Percentiles rank a stretch among this genome's conserved stretches.
Conservation (phyloP, 805 yeast genomes). For the Ogataea dorogensis region DNA sequence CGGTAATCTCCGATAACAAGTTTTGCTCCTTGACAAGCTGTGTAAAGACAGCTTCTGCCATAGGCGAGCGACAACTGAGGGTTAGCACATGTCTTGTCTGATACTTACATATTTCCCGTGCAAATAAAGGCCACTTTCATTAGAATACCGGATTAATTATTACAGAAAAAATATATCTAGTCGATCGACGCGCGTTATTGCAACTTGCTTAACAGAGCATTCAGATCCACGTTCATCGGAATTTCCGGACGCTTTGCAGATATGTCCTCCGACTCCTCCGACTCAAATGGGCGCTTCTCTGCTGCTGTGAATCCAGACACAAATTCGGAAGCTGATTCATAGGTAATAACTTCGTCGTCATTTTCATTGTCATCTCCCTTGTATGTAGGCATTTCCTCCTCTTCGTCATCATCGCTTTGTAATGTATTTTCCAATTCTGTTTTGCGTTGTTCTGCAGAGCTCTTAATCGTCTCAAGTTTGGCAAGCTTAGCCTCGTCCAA, state of each 20-base stretch:
- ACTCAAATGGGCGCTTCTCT: conserved; percentile 6
- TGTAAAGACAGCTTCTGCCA: conserved; percentile 93
- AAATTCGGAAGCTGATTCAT: conserved; percentile 6
- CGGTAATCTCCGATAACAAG: conserved; percentile 40
- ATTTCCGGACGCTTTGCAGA: conserved; percentile 7
- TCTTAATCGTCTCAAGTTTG: conserved; percentile 20
- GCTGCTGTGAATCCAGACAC: conserved; percentile 4
- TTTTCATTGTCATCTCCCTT: conserved; percentile 11
- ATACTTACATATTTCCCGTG: conserved; percentile 76
- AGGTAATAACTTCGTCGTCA: conserved; percentile 2
- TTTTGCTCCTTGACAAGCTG: conserved; percentile 58
- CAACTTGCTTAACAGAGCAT: conserved; percentile 22
- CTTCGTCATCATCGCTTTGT: conserved; percentile 17
- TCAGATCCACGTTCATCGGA: conserved; percentile 19
- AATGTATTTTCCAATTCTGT: conserved; percentile 28
- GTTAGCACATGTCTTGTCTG: conserved; percentile 7
- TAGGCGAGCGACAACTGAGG: conserved; percentile 84
- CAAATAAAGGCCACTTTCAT: conserved; percentile 79
- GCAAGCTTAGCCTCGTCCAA: conserved; percentile 25
- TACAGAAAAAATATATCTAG: conserved; percentile 2
- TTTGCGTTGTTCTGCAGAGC: conserved; percentile 20
- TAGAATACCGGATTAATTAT: conserved; percentile 7
- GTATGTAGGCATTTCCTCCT: conserved; percentile 17
- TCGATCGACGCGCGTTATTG: conserved; percentile 18
- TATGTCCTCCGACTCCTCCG: conserved; percentile 2